Base-by-base conservation (phyloP, 1,139 yeast species). In the Magnusiomyces suaveolens region DNA sequence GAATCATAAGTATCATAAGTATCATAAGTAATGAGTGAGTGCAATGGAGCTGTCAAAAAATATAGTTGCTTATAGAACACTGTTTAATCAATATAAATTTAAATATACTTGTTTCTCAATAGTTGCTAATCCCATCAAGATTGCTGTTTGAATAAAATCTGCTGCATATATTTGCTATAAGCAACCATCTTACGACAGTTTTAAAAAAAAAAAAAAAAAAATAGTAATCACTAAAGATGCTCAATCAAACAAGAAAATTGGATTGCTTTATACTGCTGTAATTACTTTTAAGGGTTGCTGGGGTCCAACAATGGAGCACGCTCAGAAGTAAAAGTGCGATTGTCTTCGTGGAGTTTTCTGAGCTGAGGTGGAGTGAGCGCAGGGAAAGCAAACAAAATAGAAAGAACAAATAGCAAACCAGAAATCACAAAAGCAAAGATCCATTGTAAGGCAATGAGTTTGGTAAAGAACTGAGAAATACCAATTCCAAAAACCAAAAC, bases 391-490 rank as follows among this genome's bases (percentile, higher is more conserved):
- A 76, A 75, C 29, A 77, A 66, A 46, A 79, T 57, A 23, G 83
- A 73, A 54, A 76, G 66, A 29, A 81, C 63, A 57, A 80, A 74
- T 66, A 83, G 75, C 21, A 73, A 54, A 14, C 79, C 82, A 16
- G 85, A 72, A 60, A 85, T 84, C 55, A 78, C 69, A 61, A 84
- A 81, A 10, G 89, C 94, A 72, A 86, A 86, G 60, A 84, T 80
- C 95, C 95, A 87, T 71, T 86, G 95, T 59, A 86, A 75, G 2
- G 92, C 92, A 72, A 86, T 76, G 33, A 79, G 72, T 71, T 80
- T 84, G 55, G 81, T 78, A 64, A 82, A 75, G 57, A 86, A 67
- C 70, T 86, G 95, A 56, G 84, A 83, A 53, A 84, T 73, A 2
- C 82, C 92, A 50, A 86, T 68, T 36, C 86, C 90, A 60, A 84